Conservation (phyloP, 164 flowering plant genomes). For the Platanus orientalis region DNA sequence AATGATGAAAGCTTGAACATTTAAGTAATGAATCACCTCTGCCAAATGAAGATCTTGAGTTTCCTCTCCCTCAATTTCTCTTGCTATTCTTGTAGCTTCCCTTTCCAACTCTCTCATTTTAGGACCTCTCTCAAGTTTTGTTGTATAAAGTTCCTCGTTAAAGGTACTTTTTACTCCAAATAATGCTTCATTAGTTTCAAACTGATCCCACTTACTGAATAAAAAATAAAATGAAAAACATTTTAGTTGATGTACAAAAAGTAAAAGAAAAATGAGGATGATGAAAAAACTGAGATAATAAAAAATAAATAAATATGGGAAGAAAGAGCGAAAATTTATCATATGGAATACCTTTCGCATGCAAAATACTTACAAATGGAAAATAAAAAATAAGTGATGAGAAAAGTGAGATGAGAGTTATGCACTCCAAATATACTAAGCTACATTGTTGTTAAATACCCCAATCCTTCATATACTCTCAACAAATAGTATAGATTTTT, state of each 20-base stretch:
- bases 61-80: constrained; percentile 96
- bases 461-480: no score
- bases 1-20: not conserved
- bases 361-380: no score
- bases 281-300: not conserved
- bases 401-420: no score
- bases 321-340: no score
- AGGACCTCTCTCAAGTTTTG: constrained; percentile 94
- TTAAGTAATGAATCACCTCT: constrained; percentile 49
- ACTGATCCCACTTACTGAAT: constrained; percentile 89
- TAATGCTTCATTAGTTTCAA: constrained; percentile 73
- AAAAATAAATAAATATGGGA: not conserved
- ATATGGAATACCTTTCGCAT: no score
- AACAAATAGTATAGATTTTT: no score
- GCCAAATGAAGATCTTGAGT: constrained; percentile 91
- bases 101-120: constrained; percentile 70
- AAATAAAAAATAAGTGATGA: no score
- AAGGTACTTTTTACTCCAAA: constrained; percentile 98
- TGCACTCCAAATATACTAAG: no score
- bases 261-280: not conserved
- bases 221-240: constrained; percentile 1
- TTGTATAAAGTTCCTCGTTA: constrained; percentile 94
- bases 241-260: not conserved
- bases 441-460: no score
- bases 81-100: constrained; percentile 83